Percentiles rank a stretch among this genome's conserved stretches.
Evolutionary conservation across 192 early-diverging fungal genomes (phyloP).

Genomic region (Coemansia furcata): DNA sequence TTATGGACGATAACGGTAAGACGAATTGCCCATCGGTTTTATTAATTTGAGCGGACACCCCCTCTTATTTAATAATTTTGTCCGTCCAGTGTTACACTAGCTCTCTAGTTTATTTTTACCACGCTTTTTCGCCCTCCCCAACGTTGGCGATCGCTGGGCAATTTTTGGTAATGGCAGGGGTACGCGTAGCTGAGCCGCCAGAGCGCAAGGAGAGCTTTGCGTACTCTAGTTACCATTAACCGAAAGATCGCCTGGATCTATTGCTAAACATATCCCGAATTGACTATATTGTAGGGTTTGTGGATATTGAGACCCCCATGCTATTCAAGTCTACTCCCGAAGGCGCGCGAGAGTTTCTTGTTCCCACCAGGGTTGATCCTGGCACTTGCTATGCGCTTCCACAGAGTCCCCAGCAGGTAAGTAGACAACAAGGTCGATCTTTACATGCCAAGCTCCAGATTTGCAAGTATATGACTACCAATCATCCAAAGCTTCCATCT

Average conservation of each 20-base stretch:
- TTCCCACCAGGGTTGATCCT: slow-evolving; percentile 70
- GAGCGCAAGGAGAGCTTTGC: not conserved
- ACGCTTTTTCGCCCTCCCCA: not conserved
- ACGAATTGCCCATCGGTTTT: not conserved
- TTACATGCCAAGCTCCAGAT: not conserved
- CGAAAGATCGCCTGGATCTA: not conserved
- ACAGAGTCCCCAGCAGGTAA: slow-evolving; percentile 86
- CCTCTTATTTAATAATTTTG: not conserved
- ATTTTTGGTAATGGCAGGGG: not conserved
- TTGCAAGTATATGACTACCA: not conserved
- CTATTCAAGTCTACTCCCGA: slow-evolving; percentile 93
- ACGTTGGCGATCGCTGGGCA: slow-evolving; percentile 5
- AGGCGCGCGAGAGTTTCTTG: slow-evolving; percentile 91
- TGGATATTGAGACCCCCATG: slow-evolving; percentile 90
- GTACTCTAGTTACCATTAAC: not conserved
- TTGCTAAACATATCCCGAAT: not conserved
- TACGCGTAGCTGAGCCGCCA: not conserved
- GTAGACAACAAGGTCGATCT: not conserved
- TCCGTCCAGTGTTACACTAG: not conserved
- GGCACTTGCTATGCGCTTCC: slow-evolving; percentile 84
- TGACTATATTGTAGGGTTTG: slow-evolving; percentile 57
- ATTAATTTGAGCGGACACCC: not conserved
- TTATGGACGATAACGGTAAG: slow-evolving; percentile 63
- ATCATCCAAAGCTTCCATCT: not conserved
- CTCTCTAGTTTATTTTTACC: slow-evolving; percentile 5